These are phyloP conservation scores for Pseudocercospora vitis DNA, from an alignment of 2,329 filamentous ascomycete genomes.

Conservation along the genomic window DNA sequence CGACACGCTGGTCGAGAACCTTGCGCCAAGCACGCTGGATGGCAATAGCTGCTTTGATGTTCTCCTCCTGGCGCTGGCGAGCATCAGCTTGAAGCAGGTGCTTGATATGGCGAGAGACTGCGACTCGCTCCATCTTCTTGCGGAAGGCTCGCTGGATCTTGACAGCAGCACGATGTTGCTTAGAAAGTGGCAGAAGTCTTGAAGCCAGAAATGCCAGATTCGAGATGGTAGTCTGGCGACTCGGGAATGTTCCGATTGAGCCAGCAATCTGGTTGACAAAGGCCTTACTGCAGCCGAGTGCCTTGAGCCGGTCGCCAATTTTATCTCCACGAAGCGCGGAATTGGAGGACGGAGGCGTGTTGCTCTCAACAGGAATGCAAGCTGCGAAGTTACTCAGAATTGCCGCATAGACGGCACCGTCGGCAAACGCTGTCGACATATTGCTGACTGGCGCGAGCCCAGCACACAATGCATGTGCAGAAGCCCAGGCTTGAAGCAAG, in stretches of 20 bases:
- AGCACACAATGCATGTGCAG: constrained; percentile 39
- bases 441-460: constrained; percentile 49
- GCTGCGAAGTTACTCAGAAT: constrained; percentile 59
- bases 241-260: constrained; percentile 47
- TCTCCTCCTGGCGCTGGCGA: too few relatives aligned
- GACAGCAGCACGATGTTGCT: constrained; percentile 51
- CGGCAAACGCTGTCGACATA: constrained; percentile 59
- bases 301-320: constrained; percentile 41
- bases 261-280: constrained; percentile 49
- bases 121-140: constrained; percentile 2
- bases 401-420: constrained; percentile 54
- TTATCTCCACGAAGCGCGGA: background rate
- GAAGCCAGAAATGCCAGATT: constrained; percentile 61
- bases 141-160: constrained; percentile 57
- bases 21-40: background rate
- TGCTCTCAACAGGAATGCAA: constrained; percentile 37
- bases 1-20: background rate
- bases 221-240: constrained; percentile 56
- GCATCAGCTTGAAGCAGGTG: background rate
- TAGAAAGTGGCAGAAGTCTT: constrained; percentile 54
- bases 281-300: constrained; percentile 44
- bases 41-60: too few relatives aligned
- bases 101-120: background rate
- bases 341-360: background rate
- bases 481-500: constrained; percentile 59